A percentile compares a stretch with the other conserved stretches of the same genome.
phyloP scores from a whole-genome alignment of 179 eudicot genomes.

The Beta corolliflora region DNA sequence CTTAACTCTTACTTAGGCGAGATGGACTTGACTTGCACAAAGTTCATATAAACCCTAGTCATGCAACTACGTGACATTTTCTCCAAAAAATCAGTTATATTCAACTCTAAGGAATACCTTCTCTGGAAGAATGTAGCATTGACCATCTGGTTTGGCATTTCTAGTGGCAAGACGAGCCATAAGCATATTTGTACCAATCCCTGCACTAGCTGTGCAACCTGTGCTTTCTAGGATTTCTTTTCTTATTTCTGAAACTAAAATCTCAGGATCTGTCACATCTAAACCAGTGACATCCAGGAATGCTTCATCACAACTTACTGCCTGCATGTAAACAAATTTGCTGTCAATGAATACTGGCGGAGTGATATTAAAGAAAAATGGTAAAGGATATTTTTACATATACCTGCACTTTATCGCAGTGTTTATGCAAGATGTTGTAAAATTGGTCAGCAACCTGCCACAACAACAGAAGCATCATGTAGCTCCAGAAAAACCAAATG shows the following conservation, averaged over 20 bases:
- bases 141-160: constrained; percentile 92
- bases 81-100: neutral
- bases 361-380: neutral
- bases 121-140: constrained; percentile 66
- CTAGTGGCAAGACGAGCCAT: constrained; percentile 98
- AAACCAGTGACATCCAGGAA: constrained; percentile 74
- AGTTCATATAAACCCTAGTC: neutral
- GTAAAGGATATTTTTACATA: neutral
- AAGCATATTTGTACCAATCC: constrained; percentile 79
- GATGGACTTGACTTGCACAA: neutral
- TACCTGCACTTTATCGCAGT: constrained; percentile 95
- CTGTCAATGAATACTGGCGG: neutral
- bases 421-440: constrained; percentile 78
- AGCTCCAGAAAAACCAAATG: neutral
- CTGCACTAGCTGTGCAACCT: constrained; percentile 90
- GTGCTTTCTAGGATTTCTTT: constrained; percentile 80
- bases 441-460: constrained; percentile 92
- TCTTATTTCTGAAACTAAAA: constrained; percentile 75
- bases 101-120: constrained; percentile 44
- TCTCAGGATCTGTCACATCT: constrained; percentile 60
- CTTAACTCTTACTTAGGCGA: neutral
- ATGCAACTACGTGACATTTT: neutral
- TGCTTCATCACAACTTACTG: constrained; percentile 99
- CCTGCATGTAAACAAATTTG: constrained; percentile 47
- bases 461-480: constrained; percentile 6